Evolutionary conservation across 345 rosid species (phyloP).

Genomic region (Adansonia digitata): DNA sequence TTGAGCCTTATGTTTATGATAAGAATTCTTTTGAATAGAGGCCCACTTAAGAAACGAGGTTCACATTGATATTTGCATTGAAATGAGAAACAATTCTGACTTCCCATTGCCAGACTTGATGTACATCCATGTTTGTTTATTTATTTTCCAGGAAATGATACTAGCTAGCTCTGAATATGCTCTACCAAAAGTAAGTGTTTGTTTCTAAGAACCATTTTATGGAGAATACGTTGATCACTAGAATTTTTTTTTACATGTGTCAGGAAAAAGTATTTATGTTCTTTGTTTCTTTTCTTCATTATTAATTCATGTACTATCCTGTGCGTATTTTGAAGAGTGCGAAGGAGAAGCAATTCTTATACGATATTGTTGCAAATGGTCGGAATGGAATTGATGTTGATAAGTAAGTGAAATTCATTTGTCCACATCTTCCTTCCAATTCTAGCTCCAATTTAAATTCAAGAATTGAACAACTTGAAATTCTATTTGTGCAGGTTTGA

Average conservation of each 20-base stretch:
- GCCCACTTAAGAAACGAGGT: background rate
- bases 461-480: background rate
- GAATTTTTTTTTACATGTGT: background rate
- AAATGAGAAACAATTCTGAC: background rate
- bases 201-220: constrained; percentile 1
- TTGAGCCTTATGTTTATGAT: background rate
- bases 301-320: background rate
- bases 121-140: background rate
- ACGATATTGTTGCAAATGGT: constrained; percentile 98
- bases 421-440: constrained; percentile 1
- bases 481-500: constrained; percentile 58
- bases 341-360: constrained; percentile 68
- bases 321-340: constrained; percentile 34
- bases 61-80: background rate
- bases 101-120: background rate
- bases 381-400: constrained; percentile 96
- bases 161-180: constrained; percentile 64
- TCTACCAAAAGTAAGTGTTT: constrained; percentile 45
- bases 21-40: background rate
- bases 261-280: background rate
- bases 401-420: constrained; percentile 49
- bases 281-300: background rate
- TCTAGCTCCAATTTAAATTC: background rate
- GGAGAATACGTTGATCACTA: background rate
- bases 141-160: constrained; percentile 72